Base-by-base conservation (phyloP, 768 basidiomycete species). In the Hygrophoropsis aurantiaca region DNA sequence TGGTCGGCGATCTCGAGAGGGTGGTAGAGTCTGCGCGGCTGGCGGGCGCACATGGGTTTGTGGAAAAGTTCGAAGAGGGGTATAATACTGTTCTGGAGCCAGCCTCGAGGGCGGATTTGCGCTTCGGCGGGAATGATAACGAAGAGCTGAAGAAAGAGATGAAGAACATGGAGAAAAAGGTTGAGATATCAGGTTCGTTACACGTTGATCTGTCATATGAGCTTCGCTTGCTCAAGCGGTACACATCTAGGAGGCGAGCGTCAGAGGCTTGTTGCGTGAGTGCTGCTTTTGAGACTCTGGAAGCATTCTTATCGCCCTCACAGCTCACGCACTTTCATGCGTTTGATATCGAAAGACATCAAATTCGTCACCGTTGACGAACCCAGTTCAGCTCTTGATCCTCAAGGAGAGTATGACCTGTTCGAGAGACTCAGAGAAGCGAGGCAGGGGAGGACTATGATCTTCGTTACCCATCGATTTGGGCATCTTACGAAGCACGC, bases 391-490 rank as follows among this genome's bases (percentile, higher is more conserved):
- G 76, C 77, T 2, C 54, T 80, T 38, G 80, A 81, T 49, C 71
- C 81, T 3, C 62, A 70, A 30, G 75, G 66, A 1, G 81, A 82
- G 57, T 67, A 65, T 16, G 63, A 71, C 2, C 63, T 80, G 3
- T 74, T 79, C 50, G 53, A 71, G 7, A 61, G 64, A 11, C 57
- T 80, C 30, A 60, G 69, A 1, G 52, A 56, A 3, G 51, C 61
- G 30, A 62, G 71, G n/a, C 55, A 65, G 16, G 76, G 73, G 2
- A 78, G 72, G 56, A 80, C 77, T 1, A 69, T 75, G 60, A 64
- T 81, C 13, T 73, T 79, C 36, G 76, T 78, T 6, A 77, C 77
- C 3, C 79, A 82, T 56, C 65, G 74, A 5, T 77, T 77, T 49
- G 74, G 72, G 1, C 67, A 74, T 47, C 59, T 78, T 9, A 74